Evolutionary conservation across 306 rosid species (phyloP).

Genomic region (Pueraria montana): DNA sequence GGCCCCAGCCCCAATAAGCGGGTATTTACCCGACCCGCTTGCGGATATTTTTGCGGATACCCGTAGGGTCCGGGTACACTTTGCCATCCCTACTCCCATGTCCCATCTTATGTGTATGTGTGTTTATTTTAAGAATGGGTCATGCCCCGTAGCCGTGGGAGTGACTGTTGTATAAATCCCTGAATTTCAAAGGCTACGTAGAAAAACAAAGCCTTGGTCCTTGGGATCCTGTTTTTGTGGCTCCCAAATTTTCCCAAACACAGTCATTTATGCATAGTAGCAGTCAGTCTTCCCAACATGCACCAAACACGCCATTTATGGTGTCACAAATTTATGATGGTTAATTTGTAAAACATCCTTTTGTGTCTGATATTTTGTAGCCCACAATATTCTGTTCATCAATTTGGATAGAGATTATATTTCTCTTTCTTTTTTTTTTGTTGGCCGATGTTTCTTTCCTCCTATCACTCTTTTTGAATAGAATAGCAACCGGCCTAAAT

Average conservation of each 20-base stretch:
- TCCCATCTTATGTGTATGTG: too few species aligned
- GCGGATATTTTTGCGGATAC: too few species aligned
- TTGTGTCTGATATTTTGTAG: slow-evolving; percentile 37
- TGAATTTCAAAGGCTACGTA: slow-evolving; percentile 40
- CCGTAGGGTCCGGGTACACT: too few species aligned
- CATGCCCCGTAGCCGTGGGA: not conserved
- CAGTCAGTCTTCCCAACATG: slow-evolving; percentile 41
- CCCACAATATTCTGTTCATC: slow-evolving; percentile 20
- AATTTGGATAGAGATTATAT: slow-evolving; percentile 19
- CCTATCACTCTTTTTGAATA: slow-evolving; percentile 7
- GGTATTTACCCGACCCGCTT: too few species aligned
- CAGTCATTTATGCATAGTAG: slow-evolving; percentile 50
- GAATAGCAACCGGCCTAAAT: slow-evolving; percentile 10
- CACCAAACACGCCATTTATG: slow-evolving; percentile 44
- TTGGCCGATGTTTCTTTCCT: slow-evolving; percentile 44
- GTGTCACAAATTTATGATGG: slow-evolving; percentile 29
- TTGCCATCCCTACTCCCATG: too few species aligned
- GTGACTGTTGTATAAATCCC: not conserved
- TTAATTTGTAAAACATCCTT: slow-evolving; percentile 24
- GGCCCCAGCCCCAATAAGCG: too few species aligned
- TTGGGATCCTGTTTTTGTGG: slow-evolving; percentile 39
- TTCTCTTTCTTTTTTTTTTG: slow-evolving; percentile 40
- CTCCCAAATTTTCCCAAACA: slow-evolving; percentile 38
- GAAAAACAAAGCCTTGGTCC: slow-evolving; percentile 20
- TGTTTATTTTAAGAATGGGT: too few species aligned